These are phyloP conservation scores for Ceriops tagal DNA, from an alignment of 345 rosid species.

Conservation along the genomic window DNA sequence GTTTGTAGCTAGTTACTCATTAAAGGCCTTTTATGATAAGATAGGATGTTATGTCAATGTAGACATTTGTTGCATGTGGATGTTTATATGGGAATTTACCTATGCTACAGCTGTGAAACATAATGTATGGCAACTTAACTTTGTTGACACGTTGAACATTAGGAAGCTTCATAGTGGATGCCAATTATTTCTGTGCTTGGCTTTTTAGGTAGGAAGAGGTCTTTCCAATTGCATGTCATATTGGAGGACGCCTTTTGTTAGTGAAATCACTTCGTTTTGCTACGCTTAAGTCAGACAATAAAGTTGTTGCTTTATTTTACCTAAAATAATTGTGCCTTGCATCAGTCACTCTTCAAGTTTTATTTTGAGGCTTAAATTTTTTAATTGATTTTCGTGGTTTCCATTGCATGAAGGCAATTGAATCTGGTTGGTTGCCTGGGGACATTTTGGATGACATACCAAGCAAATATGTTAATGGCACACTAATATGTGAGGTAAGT, in stretches of 20 bases:
- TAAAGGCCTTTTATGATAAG: background rate
- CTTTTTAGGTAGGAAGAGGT: background rate
- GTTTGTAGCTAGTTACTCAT: background rate
- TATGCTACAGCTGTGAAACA: too few species aligned
- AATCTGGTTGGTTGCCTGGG: constrained; percentile 82
- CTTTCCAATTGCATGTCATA: background rate
- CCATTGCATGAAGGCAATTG: constrained; percentile 58
- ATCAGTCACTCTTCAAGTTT: background rate
- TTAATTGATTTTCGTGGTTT: constrained; percentile 2
- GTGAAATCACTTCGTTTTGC: background rate
- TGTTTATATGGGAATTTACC: constrained; percentile 2
- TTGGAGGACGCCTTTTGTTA: background rate
- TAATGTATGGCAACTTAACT: too few species aligned
- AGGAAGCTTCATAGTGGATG: too few species aligned
- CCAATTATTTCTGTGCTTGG: background rate
- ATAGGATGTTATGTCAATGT: constrained; percentile 8
- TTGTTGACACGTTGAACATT: too few species aligned
- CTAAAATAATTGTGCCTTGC: background rate
- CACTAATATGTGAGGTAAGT: constrained; percentile 79
- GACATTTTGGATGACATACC: constrained; percentile 74
- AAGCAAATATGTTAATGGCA: constrained; percentile 70
- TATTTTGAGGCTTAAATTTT: background rate
- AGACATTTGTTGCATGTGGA: background rate
- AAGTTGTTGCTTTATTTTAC: background rate
- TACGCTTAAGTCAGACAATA: background rate